These are phyloP conservation scores for Lasiodiplodia hormozganensis DNA, from an alignment of 2,329 filamentous ascomycete species.

Conservation along the genomic window DNA sequence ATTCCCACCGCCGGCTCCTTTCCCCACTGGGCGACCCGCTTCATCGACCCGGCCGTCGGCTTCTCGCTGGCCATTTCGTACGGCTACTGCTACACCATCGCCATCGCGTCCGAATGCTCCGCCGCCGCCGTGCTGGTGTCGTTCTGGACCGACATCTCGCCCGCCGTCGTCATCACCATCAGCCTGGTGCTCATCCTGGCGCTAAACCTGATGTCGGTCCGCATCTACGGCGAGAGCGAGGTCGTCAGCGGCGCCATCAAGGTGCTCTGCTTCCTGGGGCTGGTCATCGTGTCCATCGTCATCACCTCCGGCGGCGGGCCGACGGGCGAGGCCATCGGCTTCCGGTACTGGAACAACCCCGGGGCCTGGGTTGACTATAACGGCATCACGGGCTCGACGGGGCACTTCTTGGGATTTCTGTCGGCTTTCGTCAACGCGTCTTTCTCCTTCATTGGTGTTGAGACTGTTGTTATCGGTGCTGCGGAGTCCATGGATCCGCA, in stretches of 20 bases:
- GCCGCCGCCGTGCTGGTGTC: conserved; percentile 83
- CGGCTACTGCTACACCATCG: conserved; percentile 84
- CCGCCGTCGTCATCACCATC: conserved; percentile 31
- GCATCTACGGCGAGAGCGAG: conserved; percentile 50
- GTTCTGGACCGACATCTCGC: conserved; percentile 69
- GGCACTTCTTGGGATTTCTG: conserved; percentile 63
- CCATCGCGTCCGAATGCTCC: conserved; percentile 84
- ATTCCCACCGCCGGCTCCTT: conserved; percentile 91
- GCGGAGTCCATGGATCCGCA: conserved; percentile 54
- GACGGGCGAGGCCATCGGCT: conserved; percentile 65
- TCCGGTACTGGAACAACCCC: conserved; percentile 67
- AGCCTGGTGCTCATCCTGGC: conserved; percentile 13
- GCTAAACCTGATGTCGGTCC: conserved; percentile 14
- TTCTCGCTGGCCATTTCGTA: conserved; percentile 98
- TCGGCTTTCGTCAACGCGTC: conserved; percentile 58
- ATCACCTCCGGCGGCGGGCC: conserved; percentile 54
- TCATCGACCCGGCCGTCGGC: conserved; percentile 91
- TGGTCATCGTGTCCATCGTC: conserved; percentile 45
- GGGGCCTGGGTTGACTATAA: conserved; percentile 63
- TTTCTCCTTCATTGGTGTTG: conserved; percentile 67
- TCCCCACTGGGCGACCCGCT: conserved; percentile 90
- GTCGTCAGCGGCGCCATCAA: conserved; percentile 53
- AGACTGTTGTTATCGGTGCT: conserved; percentile 62
- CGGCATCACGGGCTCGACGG: conserved; percentile 61
- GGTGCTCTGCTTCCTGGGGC: conserved; percentile 54